Evolutionary conservation across 2,329 filamentous ascomycete species (phyloP).

Genomic region (Ascochyta fabae): DNA sequence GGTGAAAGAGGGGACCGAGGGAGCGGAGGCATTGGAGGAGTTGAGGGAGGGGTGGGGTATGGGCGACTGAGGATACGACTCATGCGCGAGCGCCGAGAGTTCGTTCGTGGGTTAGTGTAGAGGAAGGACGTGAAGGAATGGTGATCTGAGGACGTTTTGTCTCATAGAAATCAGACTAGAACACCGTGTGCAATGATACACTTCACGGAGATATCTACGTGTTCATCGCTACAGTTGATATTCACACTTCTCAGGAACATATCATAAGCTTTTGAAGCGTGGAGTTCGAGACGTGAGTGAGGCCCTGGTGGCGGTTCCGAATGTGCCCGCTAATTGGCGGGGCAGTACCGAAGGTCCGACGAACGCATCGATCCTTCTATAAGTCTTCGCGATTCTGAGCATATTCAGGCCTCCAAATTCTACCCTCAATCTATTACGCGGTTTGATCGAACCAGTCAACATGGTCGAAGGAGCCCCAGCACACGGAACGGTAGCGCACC

Average conservation of each 20-base stretch:
- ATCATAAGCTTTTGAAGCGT: background rate
- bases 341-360: slow-evolving; percentile 16
- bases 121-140: too few species aligned
- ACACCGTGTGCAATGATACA: too few species aligned
- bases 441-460: background rate
- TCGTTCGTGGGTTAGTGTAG: too few species aligned
- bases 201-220: too few species aligned
- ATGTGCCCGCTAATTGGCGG: slow-evolving; percentile 17
- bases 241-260: too few species aligned
- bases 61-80: slow-evolving; percentile 34
- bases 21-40: slow-evolving; percentile 56
- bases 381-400: background rate
- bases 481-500: slow-evolving; percentile 69
- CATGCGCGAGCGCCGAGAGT: too few species aligned
- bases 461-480: slow-evolving; percentile 59
- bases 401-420: too few species aligned
- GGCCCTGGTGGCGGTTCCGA: slow-evolving; percentile 13
- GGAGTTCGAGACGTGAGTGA: background rate
- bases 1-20: slow-evolving; percentile 57
- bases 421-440: background rate
- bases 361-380: slow-evolving; percentile 7
- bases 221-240: too few species aligned
- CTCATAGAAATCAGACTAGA: too few species aligned
- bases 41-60: slow-evolving; percentile 56
- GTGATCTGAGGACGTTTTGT: too few species aligned